These are phyloP conservation scores for Ophiostoma ips DNA, from an alignment of 2,329 filamentous ascomycete species.

Conservation along the genomic window DNA sequence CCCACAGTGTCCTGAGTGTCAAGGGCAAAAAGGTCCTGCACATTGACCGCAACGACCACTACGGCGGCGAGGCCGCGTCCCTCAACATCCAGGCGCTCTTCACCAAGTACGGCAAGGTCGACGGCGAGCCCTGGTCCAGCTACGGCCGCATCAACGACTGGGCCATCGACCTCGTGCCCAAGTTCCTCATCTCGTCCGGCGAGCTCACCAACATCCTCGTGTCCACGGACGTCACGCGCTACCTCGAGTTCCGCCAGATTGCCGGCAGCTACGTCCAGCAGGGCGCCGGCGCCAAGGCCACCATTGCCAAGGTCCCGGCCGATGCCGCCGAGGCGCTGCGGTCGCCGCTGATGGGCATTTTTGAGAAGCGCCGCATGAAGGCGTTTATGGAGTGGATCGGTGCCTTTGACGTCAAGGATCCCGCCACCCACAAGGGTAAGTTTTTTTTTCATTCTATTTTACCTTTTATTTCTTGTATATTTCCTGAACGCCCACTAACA, in stretches of 20 bases:
- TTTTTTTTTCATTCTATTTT: slow-evolving; percentile 6
- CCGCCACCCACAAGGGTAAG: slow-evolving; percentile 78
- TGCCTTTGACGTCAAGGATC: slow-evolving; percentile 67
- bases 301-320: slow-evolving; percentile 91
- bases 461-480: no score
- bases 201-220: slow-evolving; percentile 98
- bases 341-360: slow-evolving; percentile 91
- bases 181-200: slow-evolving; percentile 96
- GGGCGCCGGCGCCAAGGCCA: slow-evolving; percentile 65
- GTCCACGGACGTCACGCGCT: slow-evolving; percentile 80
- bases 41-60: slow-evolving; percentile 97
- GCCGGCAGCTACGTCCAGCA: slow-evolving; percentile 95
- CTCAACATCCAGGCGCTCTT: slow-evolving; percentile 95
- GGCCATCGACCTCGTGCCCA: slow-evolving; percentile 98
- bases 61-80: slow-evolving; percentile 92
- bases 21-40: slow-evolving; percentile 99
- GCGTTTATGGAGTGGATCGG: slow-evolving; percentile 94
- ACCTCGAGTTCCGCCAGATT: slow-evolving; percentile 88
- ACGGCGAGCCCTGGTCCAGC: slow-evolving; percentile 85
- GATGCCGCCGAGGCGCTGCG: slow-evolving; percentile 81
- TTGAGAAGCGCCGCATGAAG: slow-evolving; percentile 96
- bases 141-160: slow-evolving; percentile 95
- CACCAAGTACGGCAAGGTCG: slow-evolving; percentile 86
- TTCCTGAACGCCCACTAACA: not conserved
- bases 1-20: slow-evolving; percentile 72